Evolutionary conservation across 176 grass and related monocot species (phyloP).

Genomic region (Triticum turgidum): DNA sequence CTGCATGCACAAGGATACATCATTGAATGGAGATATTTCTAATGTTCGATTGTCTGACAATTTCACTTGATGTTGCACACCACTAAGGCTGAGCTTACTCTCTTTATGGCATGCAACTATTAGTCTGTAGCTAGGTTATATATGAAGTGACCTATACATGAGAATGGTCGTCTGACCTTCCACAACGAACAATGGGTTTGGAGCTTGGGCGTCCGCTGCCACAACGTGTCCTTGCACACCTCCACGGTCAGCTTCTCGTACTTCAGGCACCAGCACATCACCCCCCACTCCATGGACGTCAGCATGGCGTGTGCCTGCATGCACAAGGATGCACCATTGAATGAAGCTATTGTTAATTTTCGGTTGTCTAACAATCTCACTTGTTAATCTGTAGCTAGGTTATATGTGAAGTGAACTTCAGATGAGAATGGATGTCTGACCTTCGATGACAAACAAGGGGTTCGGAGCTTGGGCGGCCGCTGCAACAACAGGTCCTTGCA

Average conservation of each 20-base stretch:
- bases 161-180: too few relatives aligned
- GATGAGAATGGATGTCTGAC: background rate
- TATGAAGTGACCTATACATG: background rate
- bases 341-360: background rate
- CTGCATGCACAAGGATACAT: slow-evolving; percentile 21
- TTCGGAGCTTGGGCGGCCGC: too few relatives aligned
- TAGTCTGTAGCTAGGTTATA: background rate
- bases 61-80: background rate
- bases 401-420: background rate
- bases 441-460: too few relatives aligned
- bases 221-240: too few relatives aligned
- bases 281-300: too few relatives aligned
- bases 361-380: background rate
- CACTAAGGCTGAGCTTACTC: background rate
- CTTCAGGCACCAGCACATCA: too few relatives aligned
- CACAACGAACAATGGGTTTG: too few relatives aligned
- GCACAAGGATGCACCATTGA: background rate
- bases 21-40: background rate
- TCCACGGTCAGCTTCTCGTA: too few relatives aligned
- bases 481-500: too few relatives aligned
- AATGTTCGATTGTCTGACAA: background rate
- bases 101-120: background rate
- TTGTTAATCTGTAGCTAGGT: too few relatives aligned
- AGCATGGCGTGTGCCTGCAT: too few relatives aligned
- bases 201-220: too few relatives aligned